Base-by-base conservation (phyloP, 371 early-diverging fungal species). In the Fennellomyces sp. region DNA sequence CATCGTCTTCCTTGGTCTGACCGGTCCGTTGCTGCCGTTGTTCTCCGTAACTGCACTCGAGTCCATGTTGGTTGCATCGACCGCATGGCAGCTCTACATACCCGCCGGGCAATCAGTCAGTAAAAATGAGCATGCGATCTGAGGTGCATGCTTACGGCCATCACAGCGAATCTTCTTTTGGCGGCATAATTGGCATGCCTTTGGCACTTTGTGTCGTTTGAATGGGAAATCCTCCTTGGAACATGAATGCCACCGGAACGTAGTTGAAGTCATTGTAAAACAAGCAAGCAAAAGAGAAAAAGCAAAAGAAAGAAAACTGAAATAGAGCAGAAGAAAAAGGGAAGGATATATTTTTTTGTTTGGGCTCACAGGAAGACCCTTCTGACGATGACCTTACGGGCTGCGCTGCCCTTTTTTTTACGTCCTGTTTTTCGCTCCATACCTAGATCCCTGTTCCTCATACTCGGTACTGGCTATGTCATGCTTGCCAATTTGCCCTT, bases 91-190 rank as follows among this genome's bases (percentile, higher is more conserved):
- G 36, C 47, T 49, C 69, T 69, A 30, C 23, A 1, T 15, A 56
- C 36, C 0, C n/a, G n/a, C n/a, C n/a, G n/a, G n/a, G n/a, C n/a
- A n/a, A n/a, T n/a, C n/a, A n/a, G 10, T 45, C 10, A 17, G 10
- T 23, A 45, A 45, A 2, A 8, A 27, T 21, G n/a, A 23, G n/a
- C 4, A 21, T 45, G 39, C 6, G 35, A 56, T 51, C 31, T 19
- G 25, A 11, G 28, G 3, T 19, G 33, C n/a, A n/a, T n/a, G 42
- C 61, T 59, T 62, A 69, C 69, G 27, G 58, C 69, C 69, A 54
- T 69, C 65, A 47, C 69, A 69, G 33, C 69, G 65, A 61, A 64
- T 62, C 57, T 64, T 69, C 63, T 69, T 69, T 33, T 49, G 51
- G 36, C 69, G 55, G 41, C 69, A 69, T 33, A 29, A 42, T 52